Base-by-base conservation (phyloP, 345 rosid species). In the Litchi chinensis region DNA sequence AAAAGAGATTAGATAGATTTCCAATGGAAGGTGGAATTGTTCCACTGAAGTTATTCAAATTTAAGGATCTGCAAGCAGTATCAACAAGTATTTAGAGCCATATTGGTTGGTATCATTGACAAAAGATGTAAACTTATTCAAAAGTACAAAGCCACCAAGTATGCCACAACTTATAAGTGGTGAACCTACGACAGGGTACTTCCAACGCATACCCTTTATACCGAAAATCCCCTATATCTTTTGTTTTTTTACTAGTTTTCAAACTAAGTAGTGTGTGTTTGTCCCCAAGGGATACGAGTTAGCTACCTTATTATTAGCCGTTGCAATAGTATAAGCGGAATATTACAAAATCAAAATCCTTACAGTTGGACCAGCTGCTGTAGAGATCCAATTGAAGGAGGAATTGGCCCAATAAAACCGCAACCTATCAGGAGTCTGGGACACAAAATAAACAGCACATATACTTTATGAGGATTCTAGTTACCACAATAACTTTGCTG, bases 21-120 rank as follows among this genome's bases (percentile, higher is more conserved):
- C 92, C 92, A 68, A 89, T 71, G 16, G 89, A 77, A 62, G 87
- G 69, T 5, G 92, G 92, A n/a, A 89, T 81, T 24, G 12, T 4
- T 39, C 92, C 89, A 0, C 28, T 79, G 77, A 89, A 87, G 8
- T 56, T 74, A 76, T 89, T 89, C 6, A 84, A 78, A 76, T 87
- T 72, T 46, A 87, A 80, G 44, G 88, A 80, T 81, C 90, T 89
- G 85, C 80, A 76, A 68, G 70, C 6, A 66, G 69, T 15, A 62
- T 8, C 41, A 70, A 74, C 44, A 2, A 59, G 74, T 6, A 32
- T 11, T 65, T 15, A 21, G 13, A 68, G 32, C 13, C 24, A 39
- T 50, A n/a, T 21, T 2, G 28, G 65, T 21, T 7, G 13, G 65
- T 10, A 57, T n/a, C 63, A 57, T n/a, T 57, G 63, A 57, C 6